Evolutionary conservation across 2,329 filamentous ascomycete species (phyloP), one percentile per base, ranked within the genome.

Genomic region (Colletotrichum sp.): DNA sequence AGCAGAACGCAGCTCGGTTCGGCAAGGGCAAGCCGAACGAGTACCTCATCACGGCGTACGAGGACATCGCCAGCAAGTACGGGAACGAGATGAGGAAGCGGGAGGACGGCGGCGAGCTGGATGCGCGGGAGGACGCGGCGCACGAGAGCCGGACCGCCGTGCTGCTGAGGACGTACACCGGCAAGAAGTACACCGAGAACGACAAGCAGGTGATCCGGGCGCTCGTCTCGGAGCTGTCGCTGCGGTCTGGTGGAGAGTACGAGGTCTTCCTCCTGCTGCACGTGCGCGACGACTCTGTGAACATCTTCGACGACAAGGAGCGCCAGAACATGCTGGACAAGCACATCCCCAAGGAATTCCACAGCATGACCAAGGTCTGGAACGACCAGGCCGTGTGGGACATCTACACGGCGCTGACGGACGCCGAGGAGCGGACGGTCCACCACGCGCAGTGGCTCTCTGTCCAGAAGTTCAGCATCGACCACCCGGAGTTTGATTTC

Each of bases 191-290:
- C 82, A 94, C 92, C 30, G 90, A 94, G 55, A 94, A 96, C 81
- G 94, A 96, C 82, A 92, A 94, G 81, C 92, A 96, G 82, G 93
- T 93, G 70, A 92, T 98, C 55, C 93, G 96, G 32, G 91, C 95
- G 52, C 90, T 98, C 81, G 92, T 98, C 79, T 93, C 92, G 75
- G 96, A 98, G 83, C 87, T 97, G 26, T 91, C 90, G 8, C 87
- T 98, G 72, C 92, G 93, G 74, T 94, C 94, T 15, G 95, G 95
- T n/a, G 95, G 94, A 30, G 92, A 96, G 84, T 98, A 96, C 81
- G 92, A 96, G 79, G 92, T 97, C 2, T 94, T 95, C 81, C 87
- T 98, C 34, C 89, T 98, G 30, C 91, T 98, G 18, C 94, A 98
- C 77, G 93, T 96, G 84, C 95, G 94, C 82, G 91, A 94, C 71